Evolutionary conservation across 163 green algal genomes (phyloP).

Genomic region (Chloromonas sp.): DNA sequence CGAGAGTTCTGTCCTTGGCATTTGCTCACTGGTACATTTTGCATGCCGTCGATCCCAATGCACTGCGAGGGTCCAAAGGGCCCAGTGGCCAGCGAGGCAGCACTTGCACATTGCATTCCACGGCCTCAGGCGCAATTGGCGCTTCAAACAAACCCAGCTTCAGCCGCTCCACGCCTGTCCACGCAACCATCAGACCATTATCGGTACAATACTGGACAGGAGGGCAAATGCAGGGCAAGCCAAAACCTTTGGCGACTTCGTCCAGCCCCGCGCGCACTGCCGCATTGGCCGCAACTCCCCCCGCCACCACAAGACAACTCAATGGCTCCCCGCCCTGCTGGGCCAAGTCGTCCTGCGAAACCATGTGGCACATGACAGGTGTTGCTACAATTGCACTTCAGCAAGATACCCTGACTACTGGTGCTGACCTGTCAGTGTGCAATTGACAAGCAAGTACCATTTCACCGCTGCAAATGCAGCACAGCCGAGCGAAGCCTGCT

Average conservation of each 20-base stretch:
- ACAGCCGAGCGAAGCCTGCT: too few relatives aligned
- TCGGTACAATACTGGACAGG: conserved; percentile 73
- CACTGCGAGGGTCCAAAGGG: conserved; percentile 28
- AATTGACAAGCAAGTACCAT: too few relatives aligned
- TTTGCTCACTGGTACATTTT: not conserved
- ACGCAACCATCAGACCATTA: conserved; percentile 88
- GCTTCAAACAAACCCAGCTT: conserved; percentile 26
- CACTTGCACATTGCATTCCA: conserved; percentile 22
- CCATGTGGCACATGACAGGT: too few relatives aligned
- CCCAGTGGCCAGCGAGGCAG: conserved; percentile 44
- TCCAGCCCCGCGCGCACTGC: conserved; percentile 58
- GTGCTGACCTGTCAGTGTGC: too few relatives aligned
- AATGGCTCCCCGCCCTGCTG: conserved; percentile 16
- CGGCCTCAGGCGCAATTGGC: conserved; percentile 7
- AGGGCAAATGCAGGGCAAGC: conserved; percentile 70
- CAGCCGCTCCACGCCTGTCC: conserved; percentile 48
- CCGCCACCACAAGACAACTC: conserved; percentile 46
- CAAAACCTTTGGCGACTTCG: conserved; percentile 39
- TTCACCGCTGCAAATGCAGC: too few relatives aligned
- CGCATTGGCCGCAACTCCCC: conserved; percentile 83
- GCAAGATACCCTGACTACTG: too few relatives aligned
- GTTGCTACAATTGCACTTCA: too few relatives aligned
- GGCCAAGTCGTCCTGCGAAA: not conserved
- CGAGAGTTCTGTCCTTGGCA: too few relatives aligned
- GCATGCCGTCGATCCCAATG: not conserved